These are phyloP conservation scores for Phytophthora sojae DNA, from an alignment of 352 stramenopile species.

Conservation along the genomic window DNA sequence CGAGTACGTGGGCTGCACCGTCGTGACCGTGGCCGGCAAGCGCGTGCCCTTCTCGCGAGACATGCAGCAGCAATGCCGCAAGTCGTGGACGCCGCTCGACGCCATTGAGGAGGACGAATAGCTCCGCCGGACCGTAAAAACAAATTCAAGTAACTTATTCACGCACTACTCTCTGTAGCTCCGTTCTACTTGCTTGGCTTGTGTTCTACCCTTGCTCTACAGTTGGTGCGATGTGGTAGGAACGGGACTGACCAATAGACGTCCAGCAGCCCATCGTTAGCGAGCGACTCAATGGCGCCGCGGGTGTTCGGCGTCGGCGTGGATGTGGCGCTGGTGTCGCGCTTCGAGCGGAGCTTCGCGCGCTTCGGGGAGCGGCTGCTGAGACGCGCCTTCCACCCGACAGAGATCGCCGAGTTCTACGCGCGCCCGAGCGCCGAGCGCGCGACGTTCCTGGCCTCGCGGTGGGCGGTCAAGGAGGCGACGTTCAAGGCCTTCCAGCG, in stretches of 20 bases:
- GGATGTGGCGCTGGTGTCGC: slow-evolving; percentile 71
- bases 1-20: slow-evolving; percentile 53
- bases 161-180: background rate
- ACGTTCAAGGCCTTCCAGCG: slow-evolving; percentile 86
- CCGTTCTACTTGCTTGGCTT: slow-evolving; percentile 3
- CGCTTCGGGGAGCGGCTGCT: slow-evolving; percentile 76
- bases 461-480: slow-evolving; percentile 87
- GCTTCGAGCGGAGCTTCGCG: slow-evolving; percentile 58
- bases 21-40: slow-evolving; percentile 57
- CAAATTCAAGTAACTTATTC: slow-evolving; percentile 25
- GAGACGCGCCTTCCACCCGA: slow-evolving; percentile 63
- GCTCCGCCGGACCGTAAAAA: background rate
- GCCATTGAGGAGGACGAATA: slow-evolving; percentile 55
- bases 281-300: slow-evolving; percentile 12
- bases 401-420: slow-evolving; percentile 74
- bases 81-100: slow-evolving; percentile 55
- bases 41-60: slow-evolving; percentile 61
- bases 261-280: background rate
- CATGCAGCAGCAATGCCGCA: slow-evolving; percentile 53
- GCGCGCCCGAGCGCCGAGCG: slow-evolving; percentile 41
- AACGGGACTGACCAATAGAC: background rate
- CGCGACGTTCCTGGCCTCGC: slow-evolving; percentile 72
- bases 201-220: background rate
- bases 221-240: too few relatives aligned
- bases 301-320: slow-evolving; percentile 74